phyloP scores from a whole-genome alignment of 2,329 filamentous ascomycete genomes.

The Fusarium napiforme region DNA sequence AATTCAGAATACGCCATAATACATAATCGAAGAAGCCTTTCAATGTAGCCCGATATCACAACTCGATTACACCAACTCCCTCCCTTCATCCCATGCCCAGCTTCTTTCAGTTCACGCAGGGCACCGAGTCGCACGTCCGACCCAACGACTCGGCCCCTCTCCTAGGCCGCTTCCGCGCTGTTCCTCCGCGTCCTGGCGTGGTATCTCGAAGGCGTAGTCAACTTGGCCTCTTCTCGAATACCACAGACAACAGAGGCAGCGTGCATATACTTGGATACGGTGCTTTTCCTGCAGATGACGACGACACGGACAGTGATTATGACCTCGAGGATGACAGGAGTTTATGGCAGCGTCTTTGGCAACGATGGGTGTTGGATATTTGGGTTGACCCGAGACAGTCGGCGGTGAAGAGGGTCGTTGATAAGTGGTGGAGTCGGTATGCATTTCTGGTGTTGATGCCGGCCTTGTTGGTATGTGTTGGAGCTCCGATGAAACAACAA shows the following conservation, averaged over 20 bases:
- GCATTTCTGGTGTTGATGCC: constrained; percentile 69
- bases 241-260: constrained; percentile 57
- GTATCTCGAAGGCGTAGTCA: constrained; percentile 48
- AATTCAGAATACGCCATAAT: neutral
- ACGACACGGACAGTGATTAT: constrained; percentile 37
- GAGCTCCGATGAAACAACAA: neutral
- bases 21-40: constrained; percentile 14
- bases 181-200: constrained; percentile 57
- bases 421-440: constrained; percentile 73
- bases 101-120: constrained; percentile 76
- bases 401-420: constrained; percentile 67
- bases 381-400: constrained; percentile 70
- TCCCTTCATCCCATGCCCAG: constrained; percentile 61
- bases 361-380: constrained; percentile 59
- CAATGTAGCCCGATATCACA: constrained; percentile 36
- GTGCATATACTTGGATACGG: constrained; percentile 67
- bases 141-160: constrained; percentile 68
- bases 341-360: constrained; percentile 49
- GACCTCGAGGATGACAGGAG: constrained; percentile 51
- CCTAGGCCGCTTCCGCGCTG: constrained; percentile 73
- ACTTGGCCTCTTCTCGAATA: constrained; percentile 53
- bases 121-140: constrained; percentile 66
- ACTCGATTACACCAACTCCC: constrained; percentile 21
- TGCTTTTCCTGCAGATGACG: constrained; percentile 57
- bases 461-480: constrained; percentile 63